These are phyloP conservation scores for Fusarium domesticum DNA, from an alignment of 2,329 filamentous ascomycete species.

Conservation along the genomic window DNA sequence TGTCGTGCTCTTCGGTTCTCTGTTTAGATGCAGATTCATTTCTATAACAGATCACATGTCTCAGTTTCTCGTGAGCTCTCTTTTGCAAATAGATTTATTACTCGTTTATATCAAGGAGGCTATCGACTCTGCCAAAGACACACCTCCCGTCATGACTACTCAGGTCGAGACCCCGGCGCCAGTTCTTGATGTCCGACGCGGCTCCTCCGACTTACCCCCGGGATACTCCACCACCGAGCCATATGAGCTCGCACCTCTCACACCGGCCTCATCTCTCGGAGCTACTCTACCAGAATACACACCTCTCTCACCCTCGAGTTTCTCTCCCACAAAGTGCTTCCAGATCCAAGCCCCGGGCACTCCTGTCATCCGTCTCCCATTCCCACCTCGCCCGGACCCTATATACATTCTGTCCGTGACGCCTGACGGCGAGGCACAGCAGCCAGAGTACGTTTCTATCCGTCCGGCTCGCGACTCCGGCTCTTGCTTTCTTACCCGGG, in stretches of 20 bases:
- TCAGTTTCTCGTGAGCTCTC: background rate
- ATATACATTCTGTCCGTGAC: constrained; percentile 44
- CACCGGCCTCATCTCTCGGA: background rate
- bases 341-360: constrained; percentile 50
- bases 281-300: background rate
- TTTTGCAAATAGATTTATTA: background rate
- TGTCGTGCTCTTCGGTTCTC: too few relatives aligned
- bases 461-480: constrained; percentile 47
- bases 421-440: constrained; percentile 38
- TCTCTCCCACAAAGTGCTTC: constrained; percentile 44
- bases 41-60: background rate
- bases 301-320: constrained; percentile 24
- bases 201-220: background rate
- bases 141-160: background rate
- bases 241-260: background rate
- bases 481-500: constrained; percentile 46
- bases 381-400: constrained; percentile 36
- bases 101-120: background rate
- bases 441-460: constrained; percentile 49
- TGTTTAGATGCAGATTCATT: background rate
- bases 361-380: constrained; percentile 41
- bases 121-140: background rate
- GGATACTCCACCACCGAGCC: background rate
- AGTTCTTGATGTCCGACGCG: background rate
- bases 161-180: background rate